These are phyloP conservation scores for Ramichloridium luteum DNA, from an alignment of 2,329 filamentous ascomycete genomes.

Conservation along the genomic window DNA sequence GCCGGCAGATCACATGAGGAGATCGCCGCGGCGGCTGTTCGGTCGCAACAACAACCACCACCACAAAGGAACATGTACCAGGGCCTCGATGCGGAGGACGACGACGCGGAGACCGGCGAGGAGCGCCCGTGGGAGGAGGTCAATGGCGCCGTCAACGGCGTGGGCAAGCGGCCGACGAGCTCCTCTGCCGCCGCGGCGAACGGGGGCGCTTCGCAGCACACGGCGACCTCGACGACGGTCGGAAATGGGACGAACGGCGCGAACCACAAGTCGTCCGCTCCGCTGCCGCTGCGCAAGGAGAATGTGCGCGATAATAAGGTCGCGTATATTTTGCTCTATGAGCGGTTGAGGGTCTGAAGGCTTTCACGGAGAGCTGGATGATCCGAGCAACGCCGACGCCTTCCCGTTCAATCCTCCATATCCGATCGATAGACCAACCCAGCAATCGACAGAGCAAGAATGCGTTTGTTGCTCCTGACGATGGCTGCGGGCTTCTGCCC, in stretches of 20 bases:
- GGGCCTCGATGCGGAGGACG: slow-evolving; percentile 44
- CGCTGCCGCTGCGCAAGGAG: slow-evolving; percentile 37
- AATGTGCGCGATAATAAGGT: slow-evolving; percentile 85
- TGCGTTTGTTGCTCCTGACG: no score
- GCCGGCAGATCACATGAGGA: no score
- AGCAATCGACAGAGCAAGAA: no score
- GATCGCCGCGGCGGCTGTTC: slow-evolving; percentile 49
- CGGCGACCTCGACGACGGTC: slow-evolving; percentile 37
- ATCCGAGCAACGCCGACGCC: no score
- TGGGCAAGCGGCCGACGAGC: slow-evolving; percentile 47
- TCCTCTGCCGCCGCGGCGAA: slow-evolving; percentile 36
- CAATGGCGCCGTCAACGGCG: slow-evolving; percentile 41
- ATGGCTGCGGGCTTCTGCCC: no score
- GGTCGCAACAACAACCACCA: slow-evolving; percentile 35
- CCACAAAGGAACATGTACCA: slow-evolving; percentile 61
- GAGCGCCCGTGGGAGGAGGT: slow-evolving; percentile 71
- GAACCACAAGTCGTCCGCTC: slow-evolving; percentile 9
- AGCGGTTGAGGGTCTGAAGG: no score
- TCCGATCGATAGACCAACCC: no score
- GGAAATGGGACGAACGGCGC: slow-evolving; percentile 34
- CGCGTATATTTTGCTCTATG: slow-evolving; percentile 92
- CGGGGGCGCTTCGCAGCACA: slow-evolving; percentile 36
- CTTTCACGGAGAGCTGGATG: no score
- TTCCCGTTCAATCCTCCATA: no score
- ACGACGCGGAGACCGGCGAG: slow-evolving; percentile 29